Conservation (phyloP, 2,329 filamentous ascomycete species). For the Cladobotryum mycophilum region DNA sequence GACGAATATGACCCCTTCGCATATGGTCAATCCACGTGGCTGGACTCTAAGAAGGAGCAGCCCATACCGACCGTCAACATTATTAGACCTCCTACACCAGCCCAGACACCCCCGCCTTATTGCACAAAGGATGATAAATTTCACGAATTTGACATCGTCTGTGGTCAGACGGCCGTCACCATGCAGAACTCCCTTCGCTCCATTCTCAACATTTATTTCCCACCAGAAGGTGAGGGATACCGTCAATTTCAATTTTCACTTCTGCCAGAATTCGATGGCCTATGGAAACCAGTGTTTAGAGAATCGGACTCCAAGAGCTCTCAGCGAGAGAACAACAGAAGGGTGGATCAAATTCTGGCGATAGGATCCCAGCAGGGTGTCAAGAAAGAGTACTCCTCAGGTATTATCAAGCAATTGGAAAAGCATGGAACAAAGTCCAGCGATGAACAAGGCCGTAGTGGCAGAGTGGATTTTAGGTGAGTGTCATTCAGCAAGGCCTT, state of each 20-base stretch:
- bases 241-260: constrained; percentile 43
- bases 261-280: constrained; percentile 41
- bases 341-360: constrained; percentile 53
- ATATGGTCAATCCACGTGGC: constrained; percentile 24
- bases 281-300: constrained; percentile 49
- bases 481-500: constrained; percentile 11
- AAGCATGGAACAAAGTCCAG: constrained; percentile 45
- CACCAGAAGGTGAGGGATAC: constrained; percentile 40
- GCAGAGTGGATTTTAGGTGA: constrained; percentile 54
- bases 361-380: constrained; percentile 53
- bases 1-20: constrained; percentile 46
- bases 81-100: constrained; percentile 36
- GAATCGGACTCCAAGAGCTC: constrained; percentile 26
- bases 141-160: constrained; percentile 36
- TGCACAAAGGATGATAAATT: constrained; percentile 32
- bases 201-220: constrained; percentile 46
- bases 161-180: constrained; percentile 42
- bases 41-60: constrained; percentile 17
- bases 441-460: constrained; percentile 43
- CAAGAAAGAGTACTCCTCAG: constrained; percentile 40
- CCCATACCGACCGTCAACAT: constrained; percentile 20
- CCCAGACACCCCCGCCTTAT: constrained; percentile 35
- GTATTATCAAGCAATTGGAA: constrained; percentile 47
- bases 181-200: constrained; percentile 53
- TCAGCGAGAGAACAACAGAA: constrained; percentile 27